A percentile compares a stretch with the other conserved stretches of the same genome.
phyloP scores from a whole-genome alignment of 768 basidiomycete species.

The Suillus plorans region DNA sequence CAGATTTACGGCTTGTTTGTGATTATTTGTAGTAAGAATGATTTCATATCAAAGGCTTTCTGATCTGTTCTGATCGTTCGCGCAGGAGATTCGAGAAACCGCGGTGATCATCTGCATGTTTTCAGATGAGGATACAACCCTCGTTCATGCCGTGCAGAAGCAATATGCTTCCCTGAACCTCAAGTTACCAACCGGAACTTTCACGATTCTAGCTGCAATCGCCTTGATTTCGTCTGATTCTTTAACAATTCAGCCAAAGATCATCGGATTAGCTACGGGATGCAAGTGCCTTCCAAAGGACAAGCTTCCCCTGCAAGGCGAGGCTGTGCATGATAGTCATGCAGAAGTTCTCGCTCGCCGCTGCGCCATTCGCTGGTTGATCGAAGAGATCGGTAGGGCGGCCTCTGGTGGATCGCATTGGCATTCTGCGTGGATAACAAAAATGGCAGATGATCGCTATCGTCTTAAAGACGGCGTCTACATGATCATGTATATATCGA shows the following conservation, averaged over 20 bases:
- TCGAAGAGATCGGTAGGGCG: conserved; percentile 57
- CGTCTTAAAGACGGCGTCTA: conserved; percentile 44
- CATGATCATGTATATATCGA: conserved; percentile 76
- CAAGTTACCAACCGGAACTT: conserved; percentile 53
- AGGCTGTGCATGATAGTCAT: conserved; percentile 85
- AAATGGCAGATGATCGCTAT: conserved; percentile 44
- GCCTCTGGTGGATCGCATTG: conserved; percentile 42
- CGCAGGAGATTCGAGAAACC: background rate
- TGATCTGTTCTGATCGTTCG: background rate
- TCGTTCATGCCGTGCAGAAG: conserved; percentile 40
- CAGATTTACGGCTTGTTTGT: conserved; percentile 4
- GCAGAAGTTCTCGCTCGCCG: conserved; percentile 91
- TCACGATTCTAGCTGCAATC: conserved; percentile 60
- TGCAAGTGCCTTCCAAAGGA: conserved; percentile 78
- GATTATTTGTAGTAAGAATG: conserved; percentile 15
- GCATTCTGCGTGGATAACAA: conserved; percentile 23
- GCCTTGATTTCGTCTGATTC: conserved; percentile 43
- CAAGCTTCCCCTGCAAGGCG: conserved; percentile 65
- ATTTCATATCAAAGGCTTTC: background rate
- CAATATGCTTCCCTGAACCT: conserved; percentile 48
- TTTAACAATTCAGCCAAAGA: conserved; percentile 33
- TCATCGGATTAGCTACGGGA: conserved; percentile 77
- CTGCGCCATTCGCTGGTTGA: conserved; percentile 73
- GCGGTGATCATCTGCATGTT: conserved; percentile 7
- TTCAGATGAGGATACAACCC: conserved; percentile 10